Base-by-base conservation (phyloP, 2,329 filamentous ascomycete species). In the Rhinocladiella similis region DNA sequence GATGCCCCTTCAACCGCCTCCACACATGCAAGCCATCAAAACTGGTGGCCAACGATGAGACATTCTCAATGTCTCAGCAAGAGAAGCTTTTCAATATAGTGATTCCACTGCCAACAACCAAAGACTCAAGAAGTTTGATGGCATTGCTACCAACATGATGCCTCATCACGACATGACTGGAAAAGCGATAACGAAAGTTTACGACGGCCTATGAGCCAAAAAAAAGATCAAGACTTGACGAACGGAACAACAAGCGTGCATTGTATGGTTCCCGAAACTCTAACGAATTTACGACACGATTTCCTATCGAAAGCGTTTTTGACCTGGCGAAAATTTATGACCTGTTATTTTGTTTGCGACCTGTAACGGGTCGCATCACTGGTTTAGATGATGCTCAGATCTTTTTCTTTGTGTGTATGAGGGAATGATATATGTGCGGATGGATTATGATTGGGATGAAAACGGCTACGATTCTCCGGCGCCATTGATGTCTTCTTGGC, bases 1-100 rank as follows among this genome's bases (percentile, higher is more conserved):
- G 35, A 75, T 75, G 38, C 70, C 75, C 35, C 69, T 78, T 19
- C 72, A 72, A 14, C 72, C 72, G 5, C 65, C 72, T 9, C 67
- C 72, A 47, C 69, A 66, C 49, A 68, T 74, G 63, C 76, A 75
- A 61, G 75, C 69, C 36, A 73, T 76, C 68, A 77, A 73, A 61
- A 73, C 71, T n/a, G 72, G 69, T 38, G 71, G 72, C 50, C 63
- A 60, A 41, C 61, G 63, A 42, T 63, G 52, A 41, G 42, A 25
- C 43, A 38, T 12, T 22, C 20, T 16, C 9, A 36, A 46, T 42
- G 29, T 46, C 43, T 45, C 47, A 18, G 43, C 51, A 46, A n/a
- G n/a, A 4, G n/a, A 25, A 14, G n/a, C 38, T 41, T 41, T n/a
- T 12, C 38, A 41, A 41, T 12, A 19, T 16, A 53, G 36, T 47